phyloP scores from a whole-genome alignment of 495 filamentous ascomycete species.

The Jackrogersella minutella region DNA sequence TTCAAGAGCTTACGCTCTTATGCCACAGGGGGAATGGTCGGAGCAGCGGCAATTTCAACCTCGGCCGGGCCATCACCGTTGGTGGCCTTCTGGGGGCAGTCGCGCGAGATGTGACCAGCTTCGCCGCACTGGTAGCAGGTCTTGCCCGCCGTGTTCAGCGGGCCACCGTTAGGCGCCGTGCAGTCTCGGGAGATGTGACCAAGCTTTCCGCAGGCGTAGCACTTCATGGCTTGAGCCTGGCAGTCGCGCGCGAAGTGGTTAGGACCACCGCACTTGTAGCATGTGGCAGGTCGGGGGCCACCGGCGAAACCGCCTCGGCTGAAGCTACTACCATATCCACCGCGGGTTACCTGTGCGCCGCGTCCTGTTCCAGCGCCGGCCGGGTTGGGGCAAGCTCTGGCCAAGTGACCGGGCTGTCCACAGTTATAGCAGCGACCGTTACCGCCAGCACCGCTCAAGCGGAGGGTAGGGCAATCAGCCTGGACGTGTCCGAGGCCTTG shows the following conservation, averaged over 20 bases:
- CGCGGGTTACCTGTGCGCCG: conserved; percentile 69
- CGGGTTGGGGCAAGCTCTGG: conserved; percentile 82
- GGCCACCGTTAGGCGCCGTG: conserved; percentile 95
- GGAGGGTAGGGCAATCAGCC: conserved; percentile 97
- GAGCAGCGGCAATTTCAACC: conserved; percentile 41
- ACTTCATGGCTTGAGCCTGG: conserved; percentile 99
- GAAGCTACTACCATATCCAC: conserved; percentile 72
- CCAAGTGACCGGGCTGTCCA: conserved; percentile 89
- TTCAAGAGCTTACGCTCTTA: conserved; percentile 24
- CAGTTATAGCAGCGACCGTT: conserved; percentile 96
- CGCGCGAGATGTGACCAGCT: conserved; percentile 93
- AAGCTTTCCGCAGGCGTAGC: conserved; percentile 98
- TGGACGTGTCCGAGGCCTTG: conserved; percentile 98
- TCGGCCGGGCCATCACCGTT: conserved; percentile 58
- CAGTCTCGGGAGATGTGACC: conserved; percentile 98
- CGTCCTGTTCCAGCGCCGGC: conserved; percentile 67
- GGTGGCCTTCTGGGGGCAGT: conserved; percentile 75
- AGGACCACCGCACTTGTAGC: conserved; percentile 99
- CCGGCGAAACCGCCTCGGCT: conserved; percentile 72
- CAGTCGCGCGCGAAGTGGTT: conserved; percentile 99
- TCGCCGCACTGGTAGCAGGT: conserved; percentile 98
- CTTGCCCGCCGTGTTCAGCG: conserved; percentile 94
- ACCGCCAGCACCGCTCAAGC: conserved; percentile 79
- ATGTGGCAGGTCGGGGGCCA: conserved; percentile 84
- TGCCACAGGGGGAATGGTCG: conserved; percentile 48